Percentiles rank a stretch among this genome's conserved stretches.
Evolutionary conservation across 805 yeast genomes (phyloP).

Genomic region (Kodamaea kaohsiungensis): DNA sequence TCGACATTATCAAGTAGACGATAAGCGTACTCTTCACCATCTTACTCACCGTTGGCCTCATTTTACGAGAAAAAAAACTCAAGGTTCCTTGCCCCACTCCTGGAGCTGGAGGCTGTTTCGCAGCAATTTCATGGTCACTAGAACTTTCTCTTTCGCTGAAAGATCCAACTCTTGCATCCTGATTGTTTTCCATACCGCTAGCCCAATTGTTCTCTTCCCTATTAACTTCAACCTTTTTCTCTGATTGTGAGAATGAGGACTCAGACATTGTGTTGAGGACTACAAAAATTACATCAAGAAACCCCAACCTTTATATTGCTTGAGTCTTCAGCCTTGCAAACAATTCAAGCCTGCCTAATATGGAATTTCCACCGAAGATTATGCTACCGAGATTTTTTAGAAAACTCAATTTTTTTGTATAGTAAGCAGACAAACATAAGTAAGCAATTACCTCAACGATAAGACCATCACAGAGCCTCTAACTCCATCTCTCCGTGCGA

Average conservation of each 20-base stretch:
- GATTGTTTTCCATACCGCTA: not conserved
- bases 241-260: not conserved
- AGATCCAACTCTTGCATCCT: not conserved
- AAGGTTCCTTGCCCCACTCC: not conserved
- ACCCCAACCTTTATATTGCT: too few relatives aligned
- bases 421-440: too few relatives aligned
- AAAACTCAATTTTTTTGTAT: too few relatives aligned
- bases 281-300: too few relatives aligned
- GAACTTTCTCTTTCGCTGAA: not conserved
- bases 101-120: not conserved
- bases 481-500: too few relatives aligned
- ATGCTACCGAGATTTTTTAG: too few relatives aligned
- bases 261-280: not conserved
- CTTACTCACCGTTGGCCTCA: not conserved
- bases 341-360: too few relatives aligned
- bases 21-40: slow-evolving; percentile 14
- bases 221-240: not conserved
- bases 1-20: slow-evolving; percentile 22
- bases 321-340: too few relatives aligned
- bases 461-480: too few relatives aligned
- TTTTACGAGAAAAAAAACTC: not conserved
- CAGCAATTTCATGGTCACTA: not conserved
- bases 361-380: too few relatives aligned
- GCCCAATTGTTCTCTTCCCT: not conserved
- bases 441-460: too few relatives aligned